A percentile compares a stretch with the other conserved stretches of the same genome.
phyloP scores from a whole-genome alignment of 768 basidiomycete genomes.

The Daedalea quercina region DNA sequence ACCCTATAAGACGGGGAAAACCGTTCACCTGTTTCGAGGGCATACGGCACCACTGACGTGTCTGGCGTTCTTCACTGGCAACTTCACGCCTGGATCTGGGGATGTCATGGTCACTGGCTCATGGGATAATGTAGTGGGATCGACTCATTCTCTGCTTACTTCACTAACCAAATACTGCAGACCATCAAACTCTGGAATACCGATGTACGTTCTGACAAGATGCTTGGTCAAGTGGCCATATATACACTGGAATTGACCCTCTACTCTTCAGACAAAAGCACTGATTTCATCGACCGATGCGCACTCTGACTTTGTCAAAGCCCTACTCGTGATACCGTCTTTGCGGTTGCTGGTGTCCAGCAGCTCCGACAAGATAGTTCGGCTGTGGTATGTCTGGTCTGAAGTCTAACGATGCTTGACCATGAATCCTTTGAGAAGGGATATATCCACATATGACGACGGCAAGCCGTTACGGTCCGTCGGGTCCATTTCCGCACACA shows the following conservation, averaged over 20 bases:
- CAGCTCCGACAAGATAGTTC: slow-evolving; percentile 83
- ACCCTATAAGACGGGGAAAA: slow-evolving; percentile 74
- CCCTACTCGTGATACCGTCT: slow-evolving; percentile 62
- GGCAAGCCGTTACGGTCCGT: slow-evolving; percentile 40
- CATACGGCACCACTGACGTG: slow-evolving; percentile 88
- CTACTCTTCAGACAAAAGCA: slow-evolving; percentile 52
- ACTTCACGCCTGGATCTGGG: slow-evolving; percentile 33
- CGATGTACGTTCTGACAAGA: slow-evolving; percentile 35
- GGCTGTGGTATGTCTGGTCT: slow-evolving; percentile 63
- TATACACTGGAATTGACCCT: not conserved
- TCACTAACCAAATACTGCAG: slow-evolving; percentile 32
- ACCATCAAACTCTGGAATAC: slow-evolving; percentile 85
- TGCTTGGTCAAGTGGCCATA: not conserved
- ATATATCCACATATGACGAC: slow-evolving; percentile 42
- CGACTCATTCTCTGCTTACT: not conserved
- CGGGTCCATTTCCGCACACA: slow-evolving; percentile 77
- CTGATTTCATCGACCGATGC: slow-evolving; percentile 65
- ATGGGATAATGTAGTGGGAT: slow-evolving; percentile 71
- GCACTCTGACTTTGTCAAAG: slow-evolving; percentile 90
- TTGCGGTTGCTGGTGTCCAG: slow-evolving; percentile 72
- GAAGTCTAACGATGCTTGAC: not conserved
- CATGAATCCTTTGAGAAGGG: slow-evolving; percentile 37
- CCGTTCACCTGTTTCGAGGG: slow-evolving; percentile 67
- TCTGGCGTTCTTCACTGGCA: slow-evolving; percentile 47
- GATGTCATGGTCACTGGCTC: slow-evolving; percentile 79